Percentiles rank a stretch among this genome's conserved stretches.
These are phyloP conservation scores for Zoysia pacifica DNA, from an alignment of 176 grass and related monocot species.

Conservation along the genomic window DNA sequence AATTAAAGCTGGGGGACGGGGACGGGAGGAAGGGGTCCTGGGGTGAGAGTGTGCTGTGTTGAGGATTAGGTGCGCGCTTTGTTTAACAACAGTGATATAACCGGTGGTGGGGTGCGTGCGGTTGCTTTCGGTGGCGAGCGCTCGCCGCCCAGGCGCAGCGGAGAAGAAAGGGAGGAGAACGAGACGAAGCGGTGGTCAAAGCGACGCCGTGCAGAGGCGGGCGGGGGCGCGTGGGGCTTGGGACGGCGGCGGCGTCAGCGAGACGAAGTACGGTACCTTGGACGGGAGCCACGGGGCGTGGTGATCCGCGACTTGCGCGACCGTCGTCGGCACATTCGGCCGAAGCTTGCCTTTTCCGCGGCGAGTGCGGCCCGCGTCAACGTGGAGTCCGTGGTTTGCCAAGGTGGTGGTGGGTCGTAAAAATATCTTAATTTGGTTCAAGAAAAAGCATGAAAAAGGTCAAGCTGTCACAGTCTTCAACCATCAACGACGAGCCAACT, in stretches of 20 bases:
- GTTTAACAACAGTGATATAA: background rate
- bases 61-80: constrained; percentile 15
- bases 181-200: constrained; percentile 10
- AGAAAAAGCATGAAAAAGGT: no score
- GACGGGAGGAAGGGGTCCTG: background rate
- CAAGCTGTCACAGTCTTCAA: no score
- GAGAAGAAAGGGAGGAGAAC: background rate
- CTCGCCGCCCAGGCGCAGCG: background rate
- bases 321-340: constrained; percentile 12
- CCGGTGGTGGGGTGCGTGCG: background rate
- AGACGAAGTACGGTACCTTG: background rate
- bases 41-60: no score
- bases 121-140: constrained; percentile 23
- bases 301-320: background rate
- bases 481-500: no score
- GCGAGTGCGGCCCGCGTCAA: background rate
- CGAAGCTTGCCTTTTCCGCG: background rate
- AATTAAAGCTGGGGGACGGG: background rate
- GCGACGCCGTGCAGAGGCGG: background rate
- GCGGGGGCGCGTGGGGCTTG: background rate
- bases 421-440: background rate
- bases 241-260: background rate
- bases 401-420: background rate
- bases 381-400: background rate
- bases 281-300: background rate